These are phyloP conservation scores for Rhodotorula sp. DNA, from an alignment of 1,284 basidiomycete genomes.

Conservation along the genomic window DNA sequence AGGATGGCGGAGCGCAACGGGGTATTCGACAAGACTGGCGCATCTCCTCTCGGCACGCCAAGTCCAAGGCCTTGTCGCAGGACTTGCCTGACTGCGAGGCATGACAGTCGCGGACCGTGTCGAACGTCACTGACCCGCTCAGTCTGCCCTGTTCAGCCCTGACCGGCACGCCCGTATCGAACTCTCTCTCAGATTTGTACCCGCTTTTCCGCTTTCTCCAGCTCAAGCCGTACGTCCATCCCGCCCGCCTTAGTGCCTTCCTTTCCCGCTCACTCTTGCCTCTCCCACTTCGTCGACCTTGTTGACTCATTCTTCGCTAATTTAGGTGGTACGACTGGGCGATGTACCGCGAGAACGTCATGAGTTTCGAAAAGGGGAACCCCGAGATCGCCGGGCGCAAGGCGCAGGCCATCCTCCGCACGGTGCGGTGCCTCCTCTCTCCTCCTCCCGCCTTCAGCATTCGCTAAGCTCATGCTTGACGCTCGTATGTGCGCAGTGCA, in stretches of 20 bases:
- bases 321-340: conserved; percentile 7
- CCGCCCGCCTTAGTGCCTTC: conserved; percentile 38
- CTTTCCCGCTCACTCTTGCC: neutral
- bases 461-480: neutral
- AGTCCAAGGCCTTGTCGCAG: too few relatives aligned
- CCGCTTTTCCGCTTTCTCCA: conserved; percentile 58
- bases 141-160: too few relatives aligned
- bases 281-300: too few relatives aligned
- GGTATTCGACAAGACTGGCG: too few relatives aligned
- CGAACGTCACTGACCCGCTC: too few relatives aligned
- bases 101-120: too few relatives aligned
- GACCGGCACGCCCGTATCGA: conserved; percentile 59
- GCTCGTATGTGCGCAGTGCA: conserved; percentile 4
- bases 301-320: too few relatives aligned
- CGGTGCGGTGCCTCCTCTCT: conserved; percentile 44
- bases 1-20: too few relatives aligned
- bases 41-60: too few relatives aligned
- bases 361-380: conserved; percentile 55
- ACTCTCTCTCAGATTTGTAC: conserved; percentile 58
- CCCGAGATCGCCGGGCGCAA: conserved; percentile 56
- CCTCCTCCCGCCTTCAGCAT: neutral
- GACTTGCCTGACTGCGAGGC: too few relatives aligned
- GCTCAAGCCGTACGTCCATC: conserved; percentile 37
- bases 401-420: conserved; percentile 57
- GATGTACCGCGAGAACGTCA: conserved; percentile 45